Percentiles rank a stretch among this genome's conserved stretches.
phyloP scores from a whole-genome alignment of 169 alveolate species.

The Babesia sp. region DNA sequence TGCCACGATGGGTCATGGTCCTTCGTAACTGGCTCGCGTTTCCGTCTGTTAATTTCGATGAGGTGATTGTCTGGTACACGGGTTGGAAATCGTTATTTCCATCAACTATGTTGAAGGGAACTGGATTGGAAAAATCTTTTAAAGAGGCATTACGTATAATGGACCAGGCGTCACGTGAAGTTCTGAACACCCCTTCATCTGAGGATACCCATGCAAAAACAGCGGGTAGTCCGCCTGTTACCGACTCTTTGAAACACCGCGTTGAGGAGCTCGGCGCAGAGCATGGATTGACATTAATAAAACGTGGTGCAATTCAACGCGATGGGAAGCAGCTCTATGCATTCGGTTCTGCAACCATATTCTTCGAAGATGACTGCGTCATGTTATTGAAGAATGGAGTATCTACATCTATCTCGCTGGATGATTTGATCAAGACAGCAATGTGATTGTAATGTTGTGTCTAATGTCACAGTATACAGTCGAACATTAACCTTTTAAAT shows the following conservation, averaged over 20 bases:
- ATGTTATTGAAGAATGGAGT: conserved; percentile 4
- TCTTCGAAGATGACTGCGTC: conserved; percentile 12
- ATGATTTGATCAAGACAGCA: conserved; percentile 16
- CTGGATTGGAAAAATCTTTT: conserved; percentile 12
- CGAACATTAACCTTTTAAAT: no score
- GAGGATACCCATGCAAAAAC: neutral
- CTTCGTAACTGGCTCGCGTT: conserved; percentile 15
- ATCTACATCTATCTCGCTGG: conserved; percentile 11
- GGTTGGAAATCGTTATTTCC: conserved; percentile 54
- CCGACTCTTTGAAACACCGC: neutral
- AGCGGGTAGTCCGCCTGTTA: neutral
- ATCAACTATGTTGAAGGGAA: neutral
- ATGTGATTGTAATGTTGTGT: no score
- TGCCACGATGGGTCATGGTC: conserved; percentile 44
- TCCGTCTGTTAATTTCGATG: conserved; percentile 35
- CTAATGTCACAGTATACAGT: no score
- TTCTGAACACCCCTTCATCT: neutral
- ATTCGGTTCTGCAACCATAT: conserved; percentile 19
- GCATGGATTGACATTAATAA: conserved; percentile 2
- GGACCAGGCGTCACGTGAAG: conserved; percentile 36
- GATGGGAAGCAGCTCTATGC: conserved; percentile 48
- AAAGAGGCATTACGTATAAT: conserved; percentile 39
- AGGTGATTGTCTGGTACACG: conserved; percentile 38
- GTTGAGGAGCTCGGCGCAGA: conserved; percentile 17
- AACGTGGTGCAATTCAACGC: conserved; percentile 6